Base-by-base conservation (phyloP, 768 basidiomycete species). In the Cystobasidium tubakii region DNA sequence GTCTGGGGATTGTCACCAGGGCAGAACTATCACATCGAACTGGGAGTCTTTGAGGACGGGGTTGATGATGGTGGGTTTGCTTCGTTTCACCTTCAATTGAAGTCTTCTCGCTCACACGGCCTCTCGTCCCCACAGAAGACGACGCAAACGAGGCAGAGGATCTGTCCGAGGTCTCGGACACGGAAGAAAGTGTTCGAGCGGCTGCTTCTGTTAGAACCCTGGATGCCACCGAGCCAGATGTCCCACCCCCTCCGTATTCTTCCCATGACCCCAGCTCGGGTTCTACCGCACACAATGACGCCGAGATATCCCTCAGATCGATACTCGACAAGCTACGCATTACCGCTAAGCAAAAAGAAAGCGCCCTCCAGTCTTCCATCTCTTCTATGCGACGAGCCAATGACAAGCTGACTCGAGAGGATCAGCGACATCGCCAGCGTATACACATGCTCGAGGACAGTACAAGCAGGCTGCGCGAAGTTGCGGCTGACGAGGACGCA, bases 361-460 rank as follows among this genome's bases (percentile, higher is more conserved):
- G 23, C 13, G n/a, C 71, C 1, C 39, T 75, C 1, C 69, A 70
- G 17, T 55, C 66, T n/a, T 66, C 74, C 4, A 71, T 75, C n/a
- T 36, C 55, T 0, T 57, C 74, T 21, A 29, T 75, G n/a, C 55
- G 62, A 36, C 71, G 74, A 29, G 66, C 70, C 1, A 62, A 74
- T 27, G 74, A 75, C 19, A 75, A 75, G 39, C 34, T 67, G 13
- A 71, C 70, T 29, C 33, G 64, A 27, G 74, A 75, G 63, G 74
- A 75, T 63, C 62, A 60, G 33, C 31, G 74, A 25, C 53, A 57
- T 25, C 54, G 74, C 12, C 74, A 75, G 46, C 25, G 64, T 2
- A 75, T 75, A 50, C 66, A 67, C 62, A 75, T 67, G 54, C 44
- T 75, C 15, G 74, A 75, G 57, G 74, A 75, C 31, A 62, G 66